Evolutionary conservation across 163 green algal species (phyloP).

Genomic region (Chlamydomonas reinhardtii): DNA sequence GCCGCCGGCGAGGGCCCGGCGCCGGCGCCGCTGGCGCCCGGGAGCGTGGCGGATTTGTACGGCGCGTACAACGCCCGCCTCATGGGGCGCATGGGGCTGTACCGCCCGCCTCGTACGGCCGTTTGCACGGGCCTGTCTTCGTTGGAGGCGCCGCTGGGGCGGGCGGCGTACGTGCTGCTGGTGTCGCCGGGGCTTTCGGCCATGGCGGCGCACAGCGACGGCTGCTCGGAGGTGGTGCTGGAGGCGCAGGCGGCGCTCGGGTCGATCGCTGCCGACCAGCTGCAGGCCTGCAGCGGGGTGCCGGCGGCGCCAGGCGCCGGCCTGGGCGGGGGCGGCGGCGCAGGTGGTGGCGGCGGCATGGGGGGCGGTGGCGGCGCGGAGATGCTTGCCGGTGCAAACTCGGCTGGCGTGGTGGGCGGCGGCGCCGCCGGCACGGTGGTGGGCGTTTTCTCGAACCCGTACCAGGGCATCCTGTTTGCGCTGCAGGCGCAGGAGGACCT

Average conservation of each 20-base stretch:
- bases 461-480: conserved; percentile 44
- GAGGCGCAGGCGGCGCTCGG: conserved; percentile 17
- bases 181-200: not conserved
- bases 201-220: conserved; percentile 3
- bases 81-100: conserved; percentile 11
- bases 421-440: not conserved
- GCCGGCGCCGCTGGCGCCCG: not conserved
- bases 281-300: conserved; percentile 33
- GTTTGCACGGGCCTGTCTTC: not conserved
- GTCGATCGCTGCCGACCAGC: conserved; percentile 22
- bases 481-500: conserved; percentile 47
- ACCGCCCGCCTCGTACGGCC: conserved; percentile 17
- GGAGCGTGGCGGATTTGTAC: conserved; percentile 18
- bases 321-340: not conserved
- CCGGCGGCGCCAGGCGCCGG: not conserved
- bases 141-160: conserved; percentile 23
- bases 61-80: conserved; percentile 22
- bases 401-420: not conserved
- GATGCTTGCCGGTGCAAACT: no score
- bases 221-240: not conserved
- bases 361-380: no score
- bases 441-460: conserved; percentile 42
- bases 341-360: not conserved
- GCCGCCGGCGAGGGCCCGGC: not conserved
- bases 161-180: conserved; percentile 34